These are phyloP conservation scores for Rhizopogon rudus DNA, from an alignment of 768 basidiomycete species.

Conservation along the genomic window DNA sequence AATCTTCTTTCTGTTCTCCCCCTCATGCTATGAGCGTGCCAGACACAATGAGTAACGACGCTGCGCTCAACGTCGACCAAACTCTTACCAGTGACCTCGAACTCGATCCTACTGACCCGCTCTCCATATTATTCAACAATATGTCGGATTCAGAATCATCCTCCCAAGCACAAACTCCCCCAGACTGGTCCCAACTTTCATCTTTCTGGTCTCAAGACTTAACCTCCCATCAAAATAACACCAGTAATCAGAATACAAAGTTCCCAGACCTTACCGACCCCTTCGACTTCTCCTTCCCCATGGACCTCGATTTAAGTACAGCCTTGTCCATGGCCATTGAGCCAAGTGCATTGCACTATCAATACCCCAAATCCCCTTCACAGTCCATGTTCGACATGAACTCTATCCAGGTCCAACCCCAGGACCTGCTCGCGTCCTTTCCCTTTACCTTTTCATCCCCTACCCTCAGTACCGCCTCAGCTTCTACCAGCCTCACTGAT, in stretches of 20 bases:
- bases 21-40: too few relatives aligned
- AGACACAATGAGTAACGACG: neutral
- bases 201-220: slow-evolving; percentile 36
- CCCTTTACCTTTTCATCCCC: slow-evolving; percentile 39
- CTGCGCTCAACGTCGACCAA: neutral
- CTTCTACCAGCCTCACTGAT: slow-evolving; percentile 18
- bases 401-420: slow-evolving; percentile 19
- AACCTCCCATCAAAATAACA: neutral
- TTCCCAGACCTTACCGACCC: slow-evolving; percentile 33
- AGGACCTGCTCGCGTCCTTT: slow-evolving; percentile 27
- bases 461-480: slow-evolving; percentile 28
- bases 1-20: neutral
- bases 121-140: slow-evolving; percentile 53
- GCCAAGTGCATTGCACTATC: slow-evolving; percentile 55
- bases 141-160: slow-evolving; percentile 29
- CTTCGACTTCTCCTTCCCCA: slow-evolving; percentile 36
- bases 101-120: slow-evolving; percentile 52
- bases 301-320: slow-evolving; percentile 58
- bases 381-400: slow-evolving; percentile 16
- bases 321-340: slow-evolving; percentile 50
- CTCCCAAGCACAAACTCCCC: slow-evolving; percentile 25
- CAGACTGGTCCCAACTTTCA: slow-evolving; percentile 54
- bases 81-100: slow-evolving; percentile 13
- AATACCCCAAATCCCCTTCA: slow-evolving; percentile 13
- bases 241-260: slow-evolving; percentile 22